These are phyloP conservation scores for Yamadazyma takamatsuzukensis DNA, from an alignment of 805 yeast species.

Conservation along the genomic window DNA sequence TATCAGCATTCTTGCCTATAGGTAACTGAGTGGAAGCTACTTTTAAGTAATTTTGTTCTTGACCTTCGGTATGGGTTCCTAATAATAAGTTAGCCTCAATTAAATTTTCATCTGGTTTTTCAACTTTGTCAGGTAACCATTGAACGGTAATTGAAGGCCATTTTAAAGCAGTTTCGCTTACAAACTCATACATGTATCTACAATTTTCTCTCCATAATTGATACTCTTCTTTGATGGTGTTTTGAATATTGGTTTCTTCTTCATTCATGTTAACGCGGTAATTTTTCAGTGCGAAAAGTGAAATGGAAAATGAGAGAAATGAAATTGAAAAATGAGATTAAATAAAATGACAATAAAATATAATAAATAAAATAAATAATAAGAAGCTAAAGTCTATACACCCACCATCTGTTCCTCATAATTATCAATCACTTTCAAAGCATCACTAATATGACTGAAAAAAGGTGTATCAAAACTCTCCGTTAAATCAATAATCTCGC, in stretches of 20 bases:
- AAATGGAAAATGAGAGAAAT: too few relatives aligned
- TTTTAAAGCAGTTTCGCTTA: conserved; percentile 70
- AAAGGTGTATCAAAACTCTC: conserved; percentile 27
- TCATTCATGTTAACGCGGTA: background rate
- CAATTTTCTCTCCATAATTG: conserved; percentile 79
- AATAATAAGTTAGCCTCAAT: conserved; percentile 52
- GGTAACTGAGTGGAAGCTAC: conserved; percentile 63
- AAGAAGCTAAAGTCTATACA: too few relatives aligned
- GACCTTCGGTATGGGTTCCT: conserved; percentile 75
- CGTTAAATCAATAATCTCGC: conserved; percentile 18
- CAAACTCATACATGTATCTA: conserved; percentile 78
- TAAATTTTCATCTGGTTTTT: conserved; percentile 18
- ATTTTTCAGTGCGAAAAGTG: too few relatives aligned
- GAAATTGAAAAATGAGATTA: too few relatives aligned
- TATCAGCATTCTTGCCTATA: conserved; percentile 16
- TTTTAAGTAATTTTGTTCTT: conserved; percentile 62
- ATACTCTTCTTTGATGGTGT: conserved; percentile 61
- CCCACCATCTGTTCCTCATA: too few relatives aligned
- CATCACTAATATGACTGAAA: conserved; percentile 36
- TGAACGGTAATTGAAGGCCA: conserved; percentile 83
- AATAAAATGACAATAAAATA: too few relatives aligned
- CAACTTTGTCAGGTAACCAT: conserved; percentile 56
- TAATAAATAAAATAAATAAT: too few relatives aligned
- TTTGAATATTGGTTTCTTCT: conserved; percentile 27
- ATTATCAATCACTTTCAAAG: conserved; percentile 35